Conservation (phyloP, 306 rosid species). For the Dalbergia oliveri region DNA sequence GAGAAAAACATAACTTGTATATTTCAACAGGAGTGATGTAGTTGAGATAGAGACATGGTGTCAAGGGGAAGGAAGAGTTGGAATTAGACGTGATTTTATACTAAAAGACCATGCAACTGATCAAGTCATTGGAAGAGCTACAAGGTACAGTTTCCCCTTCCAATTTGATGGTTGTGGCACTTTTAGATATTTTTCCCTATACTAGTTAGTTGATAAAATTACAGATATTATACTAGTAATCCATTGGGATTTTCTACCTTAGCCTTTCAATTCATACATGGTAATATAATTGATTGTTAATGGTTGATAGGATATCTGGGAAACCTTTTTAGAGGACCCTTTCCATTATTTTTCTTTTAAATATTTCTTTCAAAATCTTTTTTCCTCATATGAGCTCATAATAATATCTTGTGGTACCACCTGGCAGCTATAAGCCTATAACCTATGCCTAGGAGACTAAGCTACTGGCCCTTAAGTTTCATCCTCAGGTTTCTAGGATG, state of each 20-base stretch:
- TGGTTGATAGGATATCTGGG: neutral
- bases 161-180: slow-evolving; percentile 13
- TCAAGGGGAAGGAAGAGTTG: slow-evolving; percentile 93
- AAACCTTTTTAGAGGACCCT: neutral
- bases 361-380: slow-evolving; percentile 13
- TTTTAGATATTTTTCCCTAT: neutral
- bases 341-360: neutral
- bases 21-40: slow-evolving; percentile 85
- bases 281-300: slow-evolving; percentile 14
- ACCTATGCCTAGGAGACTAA: neutral
- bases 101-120: slow-evolving; percentile 74
- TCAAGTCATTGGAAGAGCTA: slow-evolving; percentile 94
- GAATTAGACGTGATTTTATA: slow-evolving; percentile 96
- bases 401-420: slow-evolving; percentile 10
- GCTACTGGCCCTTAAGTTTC: slow-evolving; percentile 20
- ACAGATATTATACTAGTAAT: neutral
- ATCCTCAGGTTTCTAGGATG: neutral
- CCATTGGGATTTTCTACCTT: slow-evolving; percentile 29
- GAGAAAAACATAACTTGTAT: slow-evolving; percentile 36
- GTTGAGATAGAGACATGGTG: slow-evolving; percentile 98
- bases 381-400: slow-evolving; percentile 8
- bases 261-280: slow-evolving; percentile 6
- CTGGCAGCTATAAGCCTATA: slow-evolving; percentile 8
- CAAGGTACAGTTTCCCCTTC: slow-evolving; percentile 62
- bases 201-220: neutral